Percentiles rank a stretch among this genome's conserved stretches.
Evolutionary conservation across 768 basidiomycete genomes (phyloP).

Genomic region (Pleurotus citrinopileatus): DNA sequence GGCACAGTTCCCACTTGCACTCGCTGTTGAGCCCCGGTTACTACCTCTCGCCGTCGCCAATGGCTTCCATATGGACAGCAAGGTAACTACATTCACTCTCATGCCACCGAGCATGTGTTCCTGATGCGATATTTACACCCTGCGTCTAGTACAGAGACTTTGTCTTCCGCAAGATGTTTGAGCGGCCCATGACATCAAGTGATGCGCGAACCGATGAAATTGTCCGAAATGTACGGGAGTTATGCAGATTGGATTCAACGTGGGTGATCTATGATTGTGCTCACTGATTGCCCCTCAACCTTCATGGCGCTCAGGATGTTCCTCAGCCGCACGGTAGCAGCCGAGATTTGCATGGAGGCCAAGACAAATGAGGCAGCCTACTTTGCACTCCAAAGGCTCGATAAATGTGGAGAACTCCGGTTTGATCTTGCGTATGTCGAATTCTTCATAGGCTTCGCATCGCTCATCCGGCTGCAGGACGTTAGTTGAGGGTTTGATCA

Average conservation of each 20-base stretch:
- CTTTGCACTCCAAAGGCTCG: conserved; percentile 61
- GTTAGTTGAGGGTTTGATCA: conserved; percentile 64
- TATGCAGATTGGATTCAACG: conserved; percentile 69
- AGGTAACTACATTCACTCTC: conserved; percentile 38
- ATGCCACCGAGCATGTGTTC: conserved; percentile 8
- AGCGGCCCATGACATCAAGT: conserved; percentile 46
- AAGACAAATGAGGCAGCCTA: conserved; percentile 70
- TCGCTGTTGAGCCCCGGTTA: conserved; percentile 74
- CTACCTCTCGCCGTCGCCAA: conserved; percentile 70
- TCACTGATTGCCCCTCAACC: background rate
- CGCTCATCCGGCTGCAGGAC: conserved; percentile 27
- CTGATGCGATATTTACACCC: background rate
- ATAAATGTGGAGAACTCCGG: conserved; percentile 61
- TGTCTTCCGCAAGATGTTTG: conserved; percentile 86
- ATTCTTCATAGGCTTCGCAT: no score
- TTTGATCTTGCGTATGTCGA: conserved; percentile 66
- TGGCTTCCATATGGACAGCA: conserved; percentile 77
- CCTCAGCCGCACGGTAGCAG: conserved; percentile 78
- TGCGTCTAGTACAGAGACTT: conserved; percentile 69
- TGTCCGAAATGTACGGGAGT: conserved; percentile 64
- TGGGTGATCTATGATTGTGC: conserved; percentile 29
- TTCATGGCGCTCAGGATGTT: conserved; percentile 58
- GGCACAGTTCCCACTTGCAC: conserved; percentile 71
- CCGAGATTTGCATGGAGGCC: conserved; percentile 80
- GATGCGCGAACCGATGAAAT: conserved; percentile 62